phyloP scores from a whole-genome alignment of 768 basidiomycete species.

The Phallus indusiatus region DNA sequence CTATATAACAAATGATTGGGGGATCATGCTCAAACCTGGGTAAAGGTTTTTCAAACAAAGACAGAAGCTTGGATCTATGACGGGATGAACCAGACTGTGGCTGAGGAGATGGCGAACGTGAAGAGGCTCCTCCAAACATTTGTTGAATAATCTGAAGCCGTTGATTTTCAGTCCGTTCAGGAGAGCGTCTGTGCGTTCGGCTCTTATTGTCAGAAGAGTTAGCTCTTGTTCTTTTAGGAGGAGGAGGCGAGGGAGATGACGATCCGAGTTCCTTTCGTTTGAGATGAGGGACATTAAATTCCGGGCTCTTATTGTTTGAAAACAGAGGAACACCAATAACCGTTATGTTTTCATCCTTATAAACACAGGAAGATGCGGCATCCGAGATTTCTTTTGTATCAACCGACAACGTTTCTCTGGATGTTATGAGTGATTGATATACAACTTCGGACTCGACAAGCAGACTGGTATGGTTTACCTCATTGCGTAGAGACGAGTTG shows the following conservation, averaged over 20 bases:
- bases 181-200: neutral
- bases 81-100: neutral
- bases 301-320: constrained; percentile 6
- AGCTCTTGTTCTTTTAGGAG: constrained; percentile 14
- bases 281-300: constrained; percentile 5
- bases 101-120: neutral
- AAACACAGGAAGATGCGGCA: constrained; percentile 34
- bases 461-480: constrained; percentile 33
- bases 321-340: constrained; percentile 52
- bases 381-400: constrained; percentile 32
- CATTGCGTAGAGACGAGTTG: constrained; percentile 56
- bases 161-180: neutral
- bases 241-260: constrained; percentile 13
- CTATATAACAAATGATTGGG: constrained; percentile 23
- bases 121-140: neutral
- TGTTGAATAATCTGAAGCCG: neutral
- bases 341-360: constrained; percentile 51
- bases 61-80: neutral
- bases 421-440: neutral
- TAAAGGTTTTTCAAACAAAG: constrained; percentile 1
- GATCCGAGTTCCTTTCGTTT: neutral
- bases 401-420: constrained; percentile 44
- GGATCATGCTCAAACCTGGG: neutral
- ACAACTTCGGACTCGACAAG: neutral
- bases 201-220: neutral